Base-by-base conservation (phyloP, 116 monocot genomes). In the Iris pallida region DNA sequence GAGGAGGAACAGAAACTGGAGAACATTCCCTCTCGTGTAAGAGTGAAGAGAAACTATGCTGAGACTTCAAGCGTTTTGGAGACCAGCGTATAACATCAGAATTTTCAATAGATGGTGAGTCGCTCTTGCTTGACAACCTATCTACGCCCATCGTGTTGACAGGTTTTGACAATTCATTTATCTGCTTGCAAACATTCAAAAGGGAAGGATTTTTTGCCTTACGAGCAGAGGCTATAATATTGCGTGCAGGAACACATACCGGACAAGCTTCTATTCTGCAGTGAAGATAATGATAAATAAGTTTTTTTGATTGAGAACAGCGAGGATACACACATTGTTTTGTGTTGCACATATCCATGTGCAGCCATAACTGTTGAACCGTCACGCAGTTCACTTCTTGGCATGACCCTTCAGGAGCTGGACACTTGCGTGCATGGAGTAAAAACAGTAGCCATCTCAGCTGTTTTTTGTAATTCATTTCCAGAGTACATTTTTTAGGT, bases 391-490 rank as follows among this genome's bases (percentile, higher is more conserved):
- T 42, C 47, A 58, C 61, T 64, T 84, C 86, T 78, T 44, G 52
- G 48, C 95, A 95, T 68, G 72, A 56, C 40, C 91, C 88, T 51
- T 65, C 68, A 12, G 82, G 74, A 53, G 69, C 68, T 11, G 79
- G 42, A 70, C 95, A 95, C n/a, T 53, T 63, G 12, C 78, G 76
- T 44, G 95, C 83, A 84, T 95, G 91, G 45, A 73, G 55, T 43
- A 95, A 58, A 64, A 91, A 78, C 55, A 95, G 63, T 18, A 95
- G 54, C 88, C 86, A 88, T 59, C 76, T 91, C 40, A 10, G 45
- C 60, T 91, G 90, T 16, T 86, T 86, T 7, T 8, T 5, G 60
- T 82, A 82, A 30, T 84, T 59, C 17, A 47, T 43, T 45, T 78
- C 71, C 16, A 66, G 73, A 11, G 45, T 66, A 19, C 75, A 53